Evolutionary conservation across 257 asterid species (phyloP).

Genomic region (Scutellaria baicalensis): DNA sequence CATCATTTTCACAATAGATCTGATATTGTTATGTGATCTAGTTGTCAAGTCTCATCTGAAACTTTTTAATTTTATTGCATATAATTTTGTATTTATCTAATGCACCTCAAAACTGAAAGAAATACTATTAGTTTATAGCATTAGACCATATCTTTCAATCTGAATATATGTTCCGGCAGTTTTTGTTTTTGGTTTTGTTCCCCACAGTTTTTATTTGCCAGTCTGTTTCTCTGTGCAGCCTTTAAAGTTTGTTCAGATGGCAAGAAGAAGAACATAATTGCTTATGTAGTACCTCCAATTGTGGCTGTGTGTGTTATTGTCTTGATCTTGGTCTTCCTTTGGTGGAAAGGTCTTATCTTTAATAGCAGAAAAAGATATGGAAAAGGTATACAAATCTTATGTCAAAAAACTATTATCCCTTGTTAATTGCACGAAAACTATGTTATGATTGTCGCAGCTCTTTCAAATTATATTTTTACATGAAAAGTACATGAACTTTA

Average conservation of each 20-base stretch:
- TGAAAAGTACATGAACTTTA: neutral
- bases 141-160: neutral
- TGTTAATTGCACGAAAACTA: neutral
- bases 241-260: conserved; percentile 58
- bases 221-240: conserved; percentile 33
- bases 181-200: neutral
- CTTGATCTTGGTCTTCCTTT: conserved; percentile 35
- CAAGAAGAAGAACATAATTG: conserved; percentile 42
- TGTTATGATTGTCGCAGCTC: neutral
- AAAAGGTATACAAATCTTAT: conserved; percentile 34
- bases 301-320: conserved; percentile 24
- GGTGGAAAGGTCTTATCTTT: conserved; percentile 55
- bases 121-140: neutral
- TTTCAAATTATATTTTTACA: neutral
- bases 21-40: neutral
- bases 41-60: neutral
- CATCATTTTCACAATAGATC: neutral
- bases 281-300: conserved; percentile 43
- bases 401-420: neutral
- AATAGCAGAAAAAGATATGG: conserved; percentile 30
- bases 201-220: neutral
- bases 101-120: neutral
- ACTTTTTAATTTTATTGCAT: neutral
- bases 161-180: neutral
- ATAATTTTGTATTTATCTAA: neutral